A percentile compares a stretch with the other conserved stretches of the same genome.
Conservation (phyloP, 169 alveolate genomes). For the Babesia sp. region DNA sequence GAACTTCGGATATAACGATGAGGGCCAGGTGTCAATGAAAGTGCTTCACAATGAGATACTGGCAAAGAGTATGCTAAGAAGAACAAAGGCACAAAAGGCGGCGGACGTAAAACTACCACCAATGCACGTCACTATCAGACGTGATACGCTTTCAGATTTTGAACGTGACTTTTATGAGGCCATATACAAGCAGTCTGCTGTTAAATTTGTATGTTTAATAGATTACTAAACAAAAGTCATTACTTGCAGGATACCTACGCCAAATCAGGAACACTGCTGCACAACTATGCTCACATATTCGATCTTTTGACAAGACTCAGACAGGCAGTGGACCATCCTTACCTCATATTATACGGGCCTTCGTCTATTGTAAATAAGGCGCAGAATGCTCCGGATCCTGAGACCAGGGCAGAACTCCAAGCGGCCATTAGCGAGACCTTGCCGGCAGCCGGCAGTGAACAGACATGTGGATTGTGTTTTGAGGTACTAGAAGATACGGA, state of each 20-base stretch:
- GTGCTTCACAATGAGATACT: conserved; percentile 70
- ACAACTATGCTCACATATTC: conserved; percentile 89
- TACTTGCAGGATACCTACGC: conserved; percentile 76
- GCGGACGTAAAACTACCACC: conserved; percentile 84
- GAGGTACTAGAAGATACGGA: conserved; percentile 61
- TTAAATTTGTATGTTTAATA: conserved; percentile 56
- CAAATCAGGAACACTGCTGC: conserved; percentile 82
- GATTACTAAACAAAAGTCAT: background rate
- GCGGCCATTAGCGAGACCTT: conserved; percentile 53
- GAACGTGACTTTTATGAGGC: conserved; percentile 85
- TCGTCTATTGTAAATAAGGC: conserved; percentile 50
- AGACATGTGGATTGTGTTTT: conserved; percentile 75
- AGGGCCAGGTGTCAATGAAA: conserved; percentile 76
- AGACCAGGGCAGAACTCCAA: conserved; percentile 61
- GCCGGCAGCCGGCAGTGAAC: conserved; percentile 66
- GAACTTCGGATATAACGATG: conserved; percentile 78
- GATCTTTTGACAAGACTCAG: conserved; percentile 85
- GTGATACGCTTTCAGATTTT: conserved; percentile 76
- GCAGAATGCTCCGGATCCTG: conserved; percentile 52
- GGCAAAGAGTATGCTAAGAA: conserved; percentile 71
- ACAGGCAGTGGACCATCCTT: conserved; percentile 91
- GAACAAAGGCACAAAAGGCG: conserved; percentile 86
- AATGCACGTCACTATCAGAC: conserved; percentile 74
- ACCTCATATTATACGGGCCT: conserved; percentile 84
- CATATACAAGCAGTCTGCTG: conserved; percentile 79